These are phyloP conservation scores for Aspergillus udagawae DNA, from an alignment of 2,329 filamentous ascomycete genomes.

Conservation along the genomic window DNA sequence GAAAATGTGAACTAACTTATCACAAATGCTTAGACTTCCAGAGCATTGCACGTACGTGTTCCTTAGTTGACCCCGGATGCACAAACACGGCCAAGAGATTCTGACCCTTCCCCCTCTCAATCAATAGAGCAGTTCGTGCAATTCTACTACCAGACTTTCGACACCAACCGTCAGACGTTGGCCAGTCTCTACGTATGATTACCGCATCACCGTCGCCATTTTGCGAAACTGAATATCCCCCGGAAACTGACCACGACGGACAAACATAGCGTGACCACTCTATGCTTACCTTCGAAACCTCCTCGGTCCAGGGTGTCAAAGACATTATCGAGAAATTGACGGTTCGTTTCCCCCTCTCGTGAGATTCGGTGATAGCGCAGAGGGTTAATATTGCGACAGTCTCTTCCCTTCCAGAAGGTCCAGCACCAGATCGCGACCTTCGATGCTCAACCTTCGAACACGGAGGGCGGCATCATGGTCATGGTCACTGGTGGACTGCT, in stretches of 20 bases:
- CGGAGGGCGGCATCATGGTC: conserved; percentile 70
- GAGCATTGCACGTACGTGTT: conserved; percentile 37
- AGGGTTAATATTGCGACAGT: conserved; percentile 44
- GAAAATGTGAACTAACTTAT: conserved; percentile 11
- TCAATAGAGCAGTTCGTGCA: conserved; percentile 75
- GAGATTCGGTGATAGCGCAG: background rate
- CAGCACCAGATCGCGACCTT: conserved; percentile 71
- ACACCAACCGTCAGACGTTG: conserved; percentile 63
- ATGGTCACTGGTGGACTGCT: conserved; percentile 82
- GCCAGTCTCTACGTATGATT: conserved; percentile 72
- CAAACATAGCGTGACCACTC: conserved; percentile 67
- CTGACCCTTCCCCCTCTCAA: background rate
- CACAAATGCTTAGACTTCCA: conserved; percentile 31
- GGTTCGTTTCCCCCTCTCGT: conserved; percentile 50
- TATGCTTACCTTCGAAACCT: conserved; percentile 88
- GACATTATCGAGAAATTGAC: conserved; percentile 75
- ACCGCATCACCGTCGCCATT: background rate
- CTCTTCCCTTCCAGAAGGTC: conserved; percentile 76
- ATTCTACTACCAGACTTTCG: conserved; percentile 90
- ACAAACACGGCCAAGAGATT: background rate
- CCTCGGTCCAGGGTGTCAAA: conserved; percentile 59
- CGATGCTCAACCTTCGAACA: conserved; percentile 74
- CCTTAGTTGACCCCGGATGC: background rate
- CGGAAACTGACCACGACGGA: conserved; percentile 9
- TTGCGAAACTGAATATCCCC: background rate